Base-by-base conservation (phyloP, 1,139 yeast genomes). In the Hanseniaspora uvarum region DNA sequence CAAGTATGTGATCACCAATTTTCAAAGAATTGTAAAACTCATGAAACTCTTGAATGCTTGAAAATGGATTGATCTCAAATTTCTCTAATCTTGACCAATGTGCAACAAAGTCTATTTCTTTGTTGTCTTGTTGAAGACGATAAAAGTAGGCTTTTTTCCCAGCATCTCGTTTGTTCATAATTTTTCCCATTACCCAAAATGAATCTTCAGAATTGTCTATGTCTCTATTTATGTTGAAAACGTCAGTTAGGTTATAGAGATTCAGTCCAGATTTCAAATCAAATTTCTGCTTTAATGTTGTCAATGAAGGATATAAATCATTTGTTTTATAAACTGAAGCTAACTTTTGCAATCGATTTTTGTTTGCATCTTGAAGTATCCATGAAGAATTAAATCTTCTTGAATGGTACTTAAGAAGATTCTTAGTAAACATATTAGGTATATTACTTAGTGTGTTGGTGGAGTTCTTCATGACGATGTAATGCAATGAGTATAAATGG, bases 81-180 rank as follows among this genome's bases (percentile, higher is more conserved):
- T 36, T 24, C 18, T 33, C 28, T 2, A 50, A 16, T 26, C 48
- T 46, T 3, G 44, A 21, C 46, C 44, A 50, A 23, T 50, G 53
- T 1, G 48, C 53, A 7, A 50, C 48, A 12, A 50, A 34, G 24
- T 50, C 48, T 14, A 26, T 43, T 21, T 50, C 53, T 6, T 19
- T 3, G n/a, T 39, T 28, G 30, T 47, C 23, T 18, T 53, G 55
- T 38, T 53, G 47, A 8, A 67, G 49, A 53, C 65, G 67, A 31
- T 65, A 59, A 53, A 67, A 67, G 43, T 65, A 64, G 46, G 66
- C 65, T 43, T 62, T 63, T 54, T 62, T 65, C 21, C 69, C 69
- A 6, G 66, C 60, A 41, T 58, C 59, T 38, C 69, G 56, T 21
- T 65, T 61, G 30, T 58, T 59, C 39, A 56, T 60, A 39, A 66